Base-by-base conservation (phyloP, 1,139 yeast species). In the Saccharomyces hybrid region DNA sequence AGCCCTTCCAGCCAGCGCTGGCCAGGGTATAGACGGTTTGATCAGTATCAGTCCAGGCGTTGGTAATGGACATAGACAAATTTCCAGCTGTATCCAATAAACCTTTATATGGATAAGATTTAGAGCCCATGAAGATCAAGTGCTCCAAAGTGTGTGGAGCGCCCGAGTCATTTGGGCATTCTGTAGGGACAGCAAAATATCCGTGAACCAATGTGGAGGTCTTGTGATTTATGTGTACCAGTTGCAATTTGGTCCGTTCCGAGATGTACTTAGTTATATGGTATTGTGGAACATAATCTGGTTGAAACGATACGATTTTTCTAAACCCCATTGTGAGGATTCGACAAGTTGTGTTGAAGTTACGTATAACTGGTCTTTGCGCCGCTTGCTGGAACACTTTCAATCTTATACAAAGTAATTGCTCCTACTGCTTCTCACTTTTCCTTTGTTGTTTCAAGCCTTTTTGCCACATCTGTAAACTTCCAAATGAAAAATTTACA, bases 1-100 rank as follows among this genome's bases (percentile, higher is more conserved):
- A 19, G 19, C 19, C 19, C 19, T 19, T 19, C 19, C 19, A 19
- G 19, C 19, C 19, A 19, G 19, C 19, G 19, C 19, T 19, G 19
- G 19, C 19, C 19, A 19, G 16, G 75, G 71, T 89, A 66, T 93
- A 95, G 1, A 90, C 97, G 0, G 99, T 95, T 67, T 89, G 96
- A 70, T 95, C 99, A 2, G 93, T 88, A 1, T 86, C 90, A 0
- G 99, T 93, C 97, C 97, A 91, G 0, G 99, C 99, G 67, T 95
- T 95, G 0, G 99, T 95, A 7, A 83, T 78, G 1, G 97, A 87
- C 70, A 86, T 86, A 61, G 90, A 84, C 55, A 89, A 73, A 67
- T 90, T 89, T 5, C 98, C 97, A 55, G 91, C 77, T 7, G 84
- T 84, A 65, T 95, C 99, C 50, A 95, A 75, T 53, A 91, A 75